Evolutionary conservation across 208 protist genomes (phyloP), one percentile per base, ranked within the genome.

Genomic region (Vickermania spadyakhi): DNA sequence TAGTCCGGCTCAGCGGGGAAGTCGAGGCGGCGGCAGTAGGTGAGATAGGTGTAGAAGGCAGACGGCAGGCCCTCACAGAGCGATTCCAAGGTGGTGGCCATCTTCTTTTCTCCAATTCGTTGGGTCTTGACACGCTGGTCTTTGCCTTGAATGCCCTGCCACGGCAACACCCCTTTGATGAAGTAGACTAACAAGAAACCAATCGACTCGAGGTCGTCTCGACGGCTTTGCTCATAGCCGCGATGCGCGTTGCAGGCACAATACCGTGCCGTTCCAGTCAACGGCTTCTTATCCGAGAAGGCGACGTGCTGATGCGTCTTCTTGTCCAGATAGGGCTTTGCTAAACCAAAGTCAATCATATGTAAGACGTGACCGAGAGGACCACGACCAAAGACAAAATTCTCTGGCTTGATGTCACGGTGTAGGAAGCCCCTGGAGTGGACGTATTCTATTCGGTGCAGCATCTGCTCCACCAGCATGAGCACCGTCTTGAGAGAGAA

Each of bases 401-500:
- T 96, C 49, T 96, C 89, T 14, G 89, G 85, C 72, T 96, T 96
- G 57, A 96, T 91, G 62, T 96, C 89, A 27, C 86, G 86, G 68
- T 96, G 89, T 28, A 91, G 61, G 62, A 96, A 87, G 49, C 86
- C 84, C 26, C 75, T 76, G 3, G 73, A 72, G 60, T 95, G 89
- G 14, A 96, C 65, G 72, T 87, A 93, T 66, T 94, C 76, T 31
- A 96, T 79, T 7, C 89, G 84, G 5, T 79, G 68, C 7, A 96
- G 60, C 64, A 99, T 91, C 77, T 99, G 98, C 54, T 99, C 97
- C 0, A 96, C 98, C 0, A 99, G 62, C 98, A 99, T 99, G n/a
- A 99, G 83, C n/a, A 99, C 94, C 23, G 99, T 99, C 81, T 99
- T 99, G 25, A 99, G 60, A 2, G 90, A 97, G 68, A 99, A 99